These are phyloP conservation scores for Epichloe bromicola DNA, from an alignment of 2,329 filamentous ascomycete species.

Conservation along the genomic window DNA sequence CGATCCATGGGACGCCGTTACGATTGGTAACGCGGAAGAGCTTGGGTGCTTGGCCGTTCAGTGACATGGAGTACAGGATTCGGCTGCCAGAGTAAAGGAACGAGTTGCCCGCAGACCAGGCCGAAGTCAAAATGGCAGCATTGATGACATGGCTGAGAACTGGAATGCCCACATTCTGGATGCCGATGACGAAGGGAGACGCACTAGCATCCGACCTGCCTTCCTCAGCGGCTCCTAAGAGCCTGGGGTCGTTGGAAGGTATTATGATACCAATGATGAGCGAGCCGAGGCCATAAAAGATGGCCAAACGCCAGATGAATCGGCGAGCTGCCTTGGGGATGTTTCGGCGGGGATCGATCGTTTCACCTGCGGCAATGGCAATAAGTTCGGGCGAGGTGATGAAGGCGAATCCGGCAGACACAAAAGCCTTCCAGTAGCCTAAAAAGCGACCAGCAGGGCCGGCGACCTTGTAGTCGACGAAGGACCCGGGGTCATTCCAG, in stretches of 20 bases:
- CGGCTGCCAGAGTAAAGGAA: conserved; percentile 56
- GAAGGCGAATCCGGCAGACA: conserved; percentile 48
- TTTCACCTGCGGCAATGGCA: conserved; percentile 52
- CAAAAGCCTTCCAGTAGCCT: conserved; percentile 43
- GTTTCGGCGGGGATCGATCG: conserved; percentile 48
- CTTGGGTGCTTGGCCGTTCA: conserved; percentile 51
- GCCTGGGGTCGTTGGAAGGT: conserved; percentile 49
- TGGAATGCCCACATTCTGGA: conserved; percentile 50
- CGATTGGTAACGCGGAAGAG: conserved; percentile 47
- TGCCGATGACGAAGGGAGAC: conserved; percentile 54
- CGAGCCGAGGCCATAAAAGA: conserved; percentile 52
- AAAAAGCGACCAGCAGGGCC: conserved; percentile 41
- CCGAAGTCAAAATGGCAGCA: conserved; percentile 52
- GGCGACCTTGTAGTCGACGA: conserved; percentile 31
- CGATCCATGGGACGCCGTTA: conserved; percentile 46
- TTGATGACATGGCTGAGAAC: conserved; percentile 56
- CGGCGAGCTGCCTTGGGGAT: conserved; percentile 52
- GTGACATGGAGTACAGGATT: conserved; percentile 55
- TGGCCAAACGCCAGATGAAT: conserved; percentile 47
- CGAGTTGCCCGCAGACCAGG: conserved; percentile 48
- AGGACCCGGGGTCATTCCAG: conserved; percentile 28
- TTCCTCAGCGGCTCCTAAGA: conserved; percentile 32
- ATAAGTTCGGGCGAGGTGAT: conserved; percentile 50
- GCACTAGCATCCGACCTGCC: conserved; percentile 38
- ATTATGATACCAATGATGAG: conserved; percentile 49